phyloP scores from a whole-genome alignment of 163 green algal genomes.

The Prototheca cutis region DNA sequence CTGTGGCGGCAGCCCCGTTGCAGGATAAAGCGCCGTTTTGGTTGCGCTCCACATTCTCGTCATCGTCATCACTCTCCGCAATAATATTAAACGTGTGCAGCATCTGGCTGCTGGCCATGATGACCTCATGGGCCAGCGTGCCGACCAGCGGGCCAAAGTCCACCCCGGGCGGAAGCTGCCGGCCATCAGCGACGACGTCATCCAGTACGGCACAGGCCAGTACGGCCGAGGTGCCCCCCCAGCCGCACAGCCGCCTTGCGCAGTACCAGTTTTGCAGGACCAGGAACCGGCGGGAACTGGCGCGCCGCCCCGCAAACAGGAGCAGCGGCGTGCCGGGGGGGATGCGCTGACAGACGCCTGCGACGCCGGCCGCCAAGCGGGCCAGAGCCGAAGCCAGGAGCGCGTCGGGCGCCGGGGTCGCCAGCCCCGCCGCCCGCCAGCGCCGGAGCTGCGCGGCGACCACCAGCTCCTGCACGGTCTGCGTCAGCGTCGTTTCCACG shows the following conservation, averaged over 20 bases:
- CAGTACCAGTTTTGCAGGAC: slow-evolving; percentile 61
- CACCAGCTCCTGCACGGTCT: slow-evolving; percentile 40
- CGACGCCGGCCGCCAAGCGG: slow-evolving; percentile 28
- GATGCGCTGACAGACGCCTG: slow-evolving; percentile 30
- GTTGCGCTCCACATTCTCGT: too few species aligned
- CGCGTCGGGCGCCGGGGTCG: background rate
- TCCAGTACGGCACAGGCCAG: slow-evolving; percentile 32
- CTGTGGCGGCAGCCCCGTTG: too few species aligned
- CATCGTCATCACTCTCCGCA: background rate
- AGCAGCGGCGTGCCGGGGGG: background rate
- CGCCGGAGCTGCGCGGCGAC: slow-evolving; percentile 22
- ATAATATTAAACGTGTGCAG: background rate
- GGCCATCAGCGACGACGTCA: slow-evolving; percentile 1
- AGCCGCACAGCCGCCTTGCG: slow-evolving; percentile 23
- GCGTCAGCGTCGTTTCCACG: slow-evolving; percentile 50
- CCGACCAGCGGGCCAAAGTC: slow-evolving; percentile 40
- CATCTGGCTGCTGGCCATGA: slow-evolving; percentile 8
- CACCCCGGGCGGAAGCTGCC: background rate
- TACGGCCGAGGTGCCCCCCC: slow-evolving; percentile 41
- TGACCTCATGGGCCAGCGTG: slow-evolving; percentile 61
- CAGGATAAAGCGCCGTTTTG: too few species aligned
- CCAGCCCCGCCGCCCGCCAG: slow-evolving; percentile 9
- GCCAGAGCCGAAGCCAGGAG: slow-evolving; percentile 41
- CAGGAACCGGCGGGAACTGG: slow-evolving; percentile 48
- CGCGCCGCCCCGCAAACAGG: slow-evolving; percentile 46